Evolutionary conservation across 176 grass and related monocot genomes (phyloP), one percentile per base, ranked within the genome.

Genomic region (Oryza meridionalis): DNA sequence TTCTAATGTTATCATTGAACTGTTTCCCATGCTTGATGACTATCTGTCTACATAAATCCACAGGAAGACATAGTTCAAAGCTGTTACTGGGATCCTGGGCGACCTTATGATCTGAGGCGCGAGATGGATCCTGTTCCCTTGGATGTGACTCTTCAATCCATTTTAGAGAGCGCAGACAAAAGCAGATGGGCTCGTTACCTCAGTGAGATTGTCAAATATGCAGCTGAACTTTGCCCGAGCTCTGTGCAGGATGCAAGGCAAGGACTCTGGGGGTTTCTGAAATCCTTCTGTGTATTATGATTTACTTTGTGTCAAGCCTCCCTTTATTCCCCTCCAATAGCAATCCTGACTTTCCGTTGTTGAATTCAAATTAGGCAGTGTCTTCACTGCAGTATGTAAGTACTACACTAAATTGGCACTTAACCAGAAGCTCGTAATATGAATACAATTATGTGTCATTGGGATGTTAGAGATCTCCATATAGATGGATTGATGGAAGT

Each of bases 1-100:
- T 75, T 66, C 22, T 66, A 51, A 14, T 67, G 59, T 50, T 81
- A 24, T 75, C 72, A 59, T 82, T 16, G 32, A 73, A 62, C 46
- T 71, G 74, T 72, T 67, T 11, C 49, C 17, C 65, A 82, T 73
- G 47, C 8, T 7, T 6, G 4, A 61, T 13, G 45, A 43, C 4
- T 81, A 13, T n/a, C 31, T 84, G 17, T 82, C 26, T 75, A 64
- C 62, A 49, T 80, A 67, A 73, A 75, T 91, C 88, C 70, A 24
- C 89, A 98, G 96, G 96, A 98, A 81, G 96, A 98, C 81, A 92
- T 98, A 92, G 89, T 98, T 81, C 91, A 93, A 86, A 98, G 93
- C 88, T 93, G 89, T 86, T 98, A 98, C 67, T 98, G 93, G 93
- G 96, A 98, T 93, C 90, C 93, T 4, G 93, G 91, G 37, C 89